These are phyloP conservation scores for Trichoderma citrinoviride DNA, from an alignment of 2,329 filamentous ascomycete species.

Conservation along the genomic window DNA sequence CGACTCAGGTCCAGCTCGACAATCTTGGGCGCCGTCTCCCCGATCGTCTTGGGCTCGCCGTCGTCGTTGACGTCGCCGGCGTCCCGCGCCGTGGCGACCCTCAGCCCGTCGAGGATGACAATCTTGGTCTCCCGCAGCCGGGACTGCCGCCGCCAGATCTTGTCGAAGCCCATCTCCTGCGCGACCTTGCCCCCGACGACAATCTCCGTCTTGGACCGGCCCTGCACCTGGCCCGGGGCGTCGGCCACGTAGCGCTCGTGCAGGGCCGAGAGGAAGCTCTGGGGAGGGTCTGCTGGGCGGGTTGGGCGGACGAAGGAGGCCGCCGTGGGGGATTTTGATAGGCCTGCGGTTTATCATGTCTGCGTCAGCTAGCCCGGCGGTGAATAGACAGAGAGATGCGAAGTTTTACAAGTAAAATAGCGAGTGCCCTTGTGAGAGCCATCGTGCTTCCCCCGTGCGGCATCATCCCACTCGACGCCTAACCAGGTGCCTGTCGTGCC, in stretches of 20 bases:
- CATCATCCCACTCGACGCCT: slow-evolving; percentile 95
- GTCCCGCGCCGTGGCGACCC: slow-evolving; percentile 48
- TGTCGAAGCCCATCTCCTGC: slow-evolving; percentile 93
- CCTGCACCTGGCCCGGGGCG: slow-evolving; percentile 35
- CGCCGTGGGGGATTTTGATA: slow-evolving; percentile 63
- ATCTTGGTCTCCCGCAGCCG: slow-evolving; percentile 74
- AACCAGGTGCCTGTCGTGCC: slow-evolving; percentile 81
- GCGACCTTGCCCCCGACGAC: slow-evolving; percentile 76
- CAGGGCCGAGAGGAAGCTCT: slow-evolving; percentile 76
- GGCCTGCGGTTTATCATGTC: slow-evolving; percentile 40
- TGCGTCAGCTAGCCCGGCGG: background rate
- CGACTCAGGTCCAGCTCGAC: slow-evolving; percentile 80
- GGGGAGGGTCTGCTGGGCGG: slow-evolving; percentile 63
- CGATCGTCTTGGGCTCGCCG: slow-evolving; percentile 40
- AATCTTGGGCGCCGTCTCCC: slow-evolving; percentile 61
- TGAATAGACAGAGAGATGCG: background rate
- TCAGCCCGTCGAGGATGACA: slow-evolving; percentile 76
- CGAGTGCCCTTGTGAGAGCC: slow-evolving; percentile 74
- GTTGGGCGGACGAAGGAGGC: slow-evolving; percentile 85
- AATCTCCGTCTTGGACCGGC: slow-evolving; percentile 49
- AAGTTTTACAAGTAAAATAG: slow-evolving; percentile 73
- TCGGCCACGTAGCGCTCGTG: slow-evolving; percentile 79
- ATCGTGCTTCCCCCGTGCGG: slow-evolving; percentile 81
- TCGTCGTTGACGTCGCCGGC: slow-evolving; percentile 32
- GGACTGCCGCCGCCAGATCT: slow-evolving; percentile 78